Base-by-base conservation (phyloP, 768 basidiomycete genomes). In the Lactifluus rugatus region DNA sequence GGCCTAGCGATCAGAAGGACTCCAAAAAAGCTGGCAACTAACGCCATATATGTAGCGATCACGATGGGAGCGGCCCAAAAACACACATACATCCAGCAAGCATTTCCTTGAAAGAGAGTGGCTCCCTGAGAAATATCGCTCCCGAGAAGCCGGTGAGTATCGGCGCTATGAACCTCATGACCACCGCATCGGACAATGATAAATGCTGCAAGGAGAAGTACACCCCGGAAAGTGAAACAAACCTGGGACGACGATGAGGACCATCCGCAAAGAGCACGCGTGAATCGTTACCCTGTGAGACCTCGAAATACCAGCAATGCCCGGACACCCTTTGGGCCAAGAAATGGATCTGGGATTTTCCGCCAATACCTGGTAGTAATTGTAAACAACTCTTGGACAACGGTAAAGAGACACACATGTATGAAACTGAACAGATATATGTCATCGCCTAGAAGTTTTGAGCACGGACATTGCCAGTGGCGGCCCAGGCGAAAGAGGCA, bases 1-100 rank as follows among this genome's bases (percentile, higher is more conserved):
- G 93, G 93, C 34, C 89, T 77, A 10, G 91, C 88, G 51, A 96
- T 90, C 11, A 93, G 74, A 13, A 93, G 68, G 9, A 92, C 89
- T 0, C 92, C 93, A 9, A 79, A 44, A 34, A 94, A 75, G 68
- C 88, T 85, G 48, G 78, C 75, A 8, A 85, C 81, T 80, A 65
- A 7, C 19, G 17, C 5, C 16, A 3, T 23, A 46, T 58, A 14
- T 23, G 41, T 31, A 5, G 36, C 51, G 16, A 41, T 32, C 45
- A 9, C 21, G 14, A 21, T 41, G 19, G 25, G 32, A 34, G 32
- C 5, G 21, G 11, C 23, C 14, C 7, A 13, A 16, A 21, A 23
- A 19, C 10, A 54, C 74, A 10, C 34, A 58, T 56, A 80, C 80
- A 41, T 14, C 79, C 79, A 5, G 81, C 87, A 41, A 82, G 48